A percentile compares a stretch with the other conserved stretches of the same genome.
These are phyloP conservation scores for Fusarium sp. DNA, from an alignment of 2,329 filamentous ascomycete species.

Conservation along the genomic window DNA sequence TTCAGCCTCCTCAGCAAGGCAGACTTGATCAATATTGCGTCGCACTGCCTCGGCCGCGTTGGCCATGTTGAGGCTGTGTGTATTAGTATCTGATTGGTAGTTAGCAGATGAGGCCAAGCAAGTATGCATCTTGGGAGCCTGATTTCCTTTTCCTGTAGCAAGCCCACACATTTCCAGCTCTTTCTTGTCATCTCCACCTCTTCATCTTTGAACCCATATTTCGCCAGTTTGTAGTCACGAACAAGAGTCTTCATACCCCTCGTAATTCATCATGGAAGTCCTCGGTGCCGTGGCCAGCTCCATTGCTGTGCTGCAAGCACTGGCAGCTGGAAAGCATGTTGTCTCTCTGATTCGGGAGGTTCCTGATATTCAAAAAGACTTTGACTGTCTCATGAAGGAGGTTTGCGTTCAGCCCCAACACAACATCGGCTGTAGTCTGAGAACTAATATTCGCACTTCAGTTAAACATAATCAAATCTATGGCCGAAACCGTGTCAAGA, in stretches of 20 bases:
- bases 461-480: constrained; percentile 9
- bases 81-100: constrained; percentile 14
- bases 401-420: not conserved
- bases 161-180: not conserved
- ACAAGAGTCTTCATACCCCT: not conserved
- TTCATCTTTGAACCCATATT: fast-evolving
- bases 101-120: not conserved
- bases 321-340: constrained; percentile 19
- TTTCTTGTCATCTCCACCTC: not conserved
- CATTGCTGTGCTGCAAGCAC: constrained; percentile 23
- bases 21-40: not conserved
- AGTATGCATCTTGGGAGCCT: constrained; percentile 6
- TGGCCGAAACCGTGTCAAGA: not conserved
- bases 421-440: too few relatives aligned
- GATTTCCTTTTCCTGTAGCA: not conserved
- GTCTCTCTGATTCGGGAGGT: constrained; percentile 15
- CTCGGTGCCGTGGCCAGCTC: constrained; percentile 26
- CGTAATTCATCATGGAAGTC: constrained; percentile 16
- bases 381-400: constrained; percentile 20
- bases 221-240: too few relatives aligned
- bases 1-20: not conserved
- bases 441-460: not conserved
- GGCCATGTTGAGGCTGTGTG: constrained; percentile 7
- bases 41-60: too few relatives aligned
- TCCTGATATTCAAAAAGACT: constrained; percentile 26